Base-by-base conservation (phyloP, 805 yeast genomes). In the Ogataea ganodermae region DNA sequence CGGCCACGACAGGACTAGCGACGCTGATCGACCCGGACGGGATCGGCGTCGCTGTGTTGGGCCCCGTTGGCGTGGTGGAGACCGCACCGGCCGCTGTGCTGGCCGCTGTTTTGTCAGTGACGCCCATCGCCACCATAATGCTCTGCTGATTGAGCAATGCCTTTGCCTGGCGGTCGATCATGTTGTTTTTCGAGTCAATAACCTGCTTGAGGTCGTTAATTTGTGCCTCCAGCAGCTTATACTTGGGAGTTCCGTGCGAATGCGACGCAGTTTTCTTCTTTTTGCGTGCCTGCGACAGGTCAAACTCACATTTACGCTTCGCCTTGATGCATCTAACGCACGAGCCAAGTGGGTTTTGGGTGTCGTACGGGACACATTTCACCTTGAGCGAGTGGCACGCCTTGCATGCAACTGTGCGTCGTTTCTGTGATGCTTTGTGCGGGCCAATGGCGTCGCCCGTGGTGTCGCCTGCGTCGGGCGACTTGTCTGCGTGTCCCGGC, bases 381-480 rank as follows among this genome's bases (percentile, higher is more conserved):
- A 90, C 96, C 61, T 90, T 90, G 42, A 89, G 73, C 0, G 86
- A 64, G 58, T 92, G 96, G 61, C 97, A 90, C n/a, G 80, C 71
- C 53, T 77, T 80, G 62, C 88, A 83, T 1, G 87, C 87, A 12
- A 79, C 81, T 0, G 83, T 66, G 41, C 82, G 57, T 46, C 81
- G 60, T 38, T 59, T 59, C 20, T 40, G 21, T 12, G 42, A 52
- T 9, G 42, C 23, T 6, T 32, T 31, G 24, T 9, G 24, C 5
- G 41, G 36, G 5, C 28, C 43, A 21, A 16, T 18, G 22, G 17
- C 23, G n/a, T n/a, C n/a, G n/a, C n/a, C n/a, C n/a, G 24, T 17
- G 6, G n/a, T 14, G 6, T 28, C 35, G 12, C 23, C 14, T 6
- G 23, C 12, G n/a, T 31, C 28, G 6, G 41, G 30, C 7, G 47